These are phyloP conservation scores for Elsinoe perseae DNA, from an alignment of 2,329 filamentous ascomycete species.

Conservation along the genomic window DNA sequence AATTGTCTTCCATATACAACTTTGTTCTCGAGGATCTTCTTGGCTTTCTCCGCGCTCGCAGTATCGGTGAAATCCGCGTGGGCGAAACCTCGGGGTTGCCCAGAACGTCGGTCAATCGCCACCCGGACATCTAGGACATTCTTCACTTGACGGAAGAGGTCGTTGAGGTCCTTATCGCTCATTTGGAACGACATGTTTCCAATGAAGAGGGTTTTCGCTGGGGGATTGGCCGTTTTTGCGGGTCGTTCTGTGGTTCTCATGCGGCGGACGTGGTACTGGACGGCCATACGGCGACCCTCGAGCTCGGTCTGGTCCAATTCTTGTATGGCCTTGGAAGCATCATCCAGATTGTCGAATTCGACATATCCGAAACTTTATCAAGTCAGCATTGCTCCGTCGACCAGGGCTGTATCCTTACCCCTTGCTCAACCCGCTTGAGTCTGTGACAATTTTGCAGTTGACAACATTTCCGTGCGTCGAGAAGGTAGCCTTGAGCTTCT, in stretches of 20 bases:
- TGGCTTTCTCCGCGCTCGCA: slow-evolving; percentile 55
- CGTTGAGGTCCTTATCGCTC: slow-evolving; percentile 73
- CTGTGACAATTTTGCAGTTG: slow-evolving; percentile 49
- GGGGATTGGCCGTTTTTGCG: slow-evolving; percentile 24
- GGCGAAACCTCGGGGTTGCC: slow-evolving; percentile 73
- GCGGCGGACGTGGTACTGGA: slow-evolving; percentile 48
- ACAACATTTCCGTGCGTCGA: slow-evolving; percentile 50
- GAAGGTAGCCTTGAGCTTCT: slow-evolving; percentile 54
- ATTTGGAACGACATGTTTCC: slow-evolving; percentile 83
- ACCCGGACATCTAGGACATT: slow-evolving; percentile 71
- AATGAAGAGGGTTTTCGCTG: slow-evolving; percentile 65
- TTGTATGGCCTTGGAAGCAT: slow-evolving; percentile 50
- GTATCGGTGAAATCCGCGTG: slow-evolving; percentile 71
- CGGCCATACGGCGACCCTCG: slow-evolving; percentile 56
- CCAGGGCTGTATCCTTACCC: slow-evolving; percentile 43
- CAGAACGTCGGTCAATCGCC: slow-evolving; percentile 71
- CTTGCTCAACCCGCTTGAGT: slow-evolving; percentile 58
- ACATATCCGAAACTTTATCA: slow-evolving; percentile 58
- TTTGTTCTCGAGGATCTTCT: slow-evolving; percentile 48
- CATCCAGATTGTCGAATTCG: slow-evolving; percentile 47
- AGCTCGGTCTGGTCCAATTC: slow-evolving; percentile 53
- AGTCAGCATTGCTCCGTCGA: background rate
- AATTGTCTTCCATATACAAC: slow-evolving; percentile 59
- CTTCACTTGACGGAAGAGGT: slow-evolving; percentile 61
- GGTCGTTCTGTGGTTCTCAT: slow-evolving; percentile 17